These are phyloP conservation scores for Scleromitrula shiraiana DNA, from an alignment of 2,329 filamentous ascomycete genomes.

Conservation along the genomic window DNA sequence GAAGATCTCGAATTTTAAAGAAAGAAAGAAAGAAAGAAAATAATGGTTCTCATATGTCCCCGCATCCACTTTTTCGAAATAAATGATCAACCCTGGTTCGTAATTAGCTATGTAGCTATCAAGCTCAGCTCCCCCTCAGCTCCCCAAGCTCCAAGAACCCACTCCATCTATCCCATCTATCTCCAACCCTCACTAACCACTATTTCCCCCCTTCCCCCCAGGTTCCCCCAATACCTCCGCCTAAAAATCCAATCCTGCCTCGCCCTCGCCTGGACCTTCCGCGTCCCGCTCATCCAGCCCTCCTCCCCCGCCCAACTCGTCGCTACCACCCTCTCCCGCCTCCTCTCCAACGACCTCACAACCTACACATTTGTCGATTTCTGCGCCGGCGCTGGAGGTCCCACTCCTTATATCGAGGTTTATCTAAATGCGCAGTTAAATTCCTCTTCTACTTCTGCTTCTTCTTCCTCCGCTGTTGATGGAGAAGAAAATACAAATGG, in stretches of 20 bases:
- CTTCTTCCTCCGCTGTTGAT: conserved; percentile 23
- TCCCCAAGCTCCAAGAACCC: background rate
- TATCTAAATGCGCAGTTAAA: conserved; percentile 43
- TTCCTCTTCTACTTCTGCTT: conserved; percentile 15
- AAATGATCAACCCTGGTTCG: conserved; percentile 57
- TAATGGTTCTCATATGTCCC: conserved; percentile 44
- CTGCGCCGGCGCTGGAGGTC: conserved; percentile 66
- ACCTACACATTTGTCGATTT: conserved; percentile 64
- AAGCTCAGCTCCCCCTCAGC: background rate
- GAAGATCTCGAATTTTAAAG: background rate
- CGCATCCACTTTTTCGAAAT: conserved; percentile 61
- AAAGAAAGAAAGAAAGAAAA: background rate
- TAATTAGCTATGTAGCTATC: conserved; percentile 12
- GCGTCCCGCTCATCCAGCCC: conserved; percentile 48
- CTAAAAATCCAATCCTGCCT: conserved; percentile 57
- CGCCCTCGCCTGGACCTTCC: conserved; percentile 53
- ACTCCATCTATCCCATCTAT: background rate
- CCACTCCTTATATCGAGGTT: conserved; percentile 56
- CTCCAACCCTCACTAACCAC: background rate
- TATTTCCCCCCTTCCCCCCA: conserved; percentile 26
- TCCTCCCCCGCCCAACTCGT: conserved; percentile 52
- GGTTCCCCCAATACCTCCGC: conserved; percentile 60
- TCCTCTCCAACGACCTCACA: conserved; percentile 40
- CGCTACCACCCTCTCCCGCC: conserved; percentile 45
- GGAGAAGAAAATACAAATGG: background rate